These are phyloP conservation scores for Plantago elongata DNA, from an alignment of 257 asterid species.

Conservation along the genomic window DNA sequence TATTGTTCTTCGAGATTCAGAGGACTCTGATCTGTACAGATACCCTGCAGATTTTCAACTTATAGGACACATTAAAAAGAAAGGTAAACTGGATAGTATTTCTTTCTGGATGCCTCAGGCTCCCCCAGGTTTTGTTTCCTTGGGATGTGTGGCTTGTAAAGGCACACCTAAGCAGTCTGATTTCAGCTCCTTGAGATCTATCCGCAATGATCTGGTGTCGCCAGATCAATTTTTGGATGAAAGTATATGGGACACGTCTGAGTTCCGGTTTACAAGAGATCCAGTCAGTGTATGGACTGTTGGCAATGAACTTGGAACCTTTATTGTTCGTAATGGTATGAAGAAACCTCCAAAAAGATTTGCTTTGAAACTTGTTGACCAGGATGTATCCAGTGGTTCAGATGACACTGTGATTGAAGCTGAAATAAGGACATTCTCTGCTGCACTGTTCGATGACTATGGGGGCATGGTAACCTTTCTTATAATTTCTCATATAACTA, in stretches of 20 bases:
- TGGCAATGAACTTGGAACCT: conserved; percentile 74
- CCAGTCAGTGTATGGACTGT: conserved; percentile 80
- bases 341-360: conserved; percentile 89
- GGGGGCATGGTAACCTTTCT: conserved; percentile 73
- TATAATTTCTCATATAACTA: conserved; percentile 8
- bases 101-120: conserved; percentile 99
- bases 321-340: conserved; percentile 69
- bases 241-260: conserved; percentile 93
- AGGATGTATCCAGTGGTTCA: conserved; percentile 52
- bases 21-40: conserved; percentile 56
- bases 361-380: conserved; percentile 76
- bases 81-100: conserved; percentile 50
- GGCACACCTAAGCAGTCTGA: conserved; percentile 79
- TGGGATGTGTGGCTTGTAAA: conserved; percentile 85
- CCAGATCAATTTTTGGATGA: conserved; percentile 72
- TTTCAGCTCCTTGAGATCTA: conserved; percentile 72
- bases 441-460: conserved; percentile 91
- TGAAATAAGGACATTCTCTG: conserved; percentile 83
- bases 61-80: conserved; percentile 71
- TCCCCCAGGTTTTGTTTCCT: conserved; percentile 85
- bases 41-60: conserved; percentile 74
- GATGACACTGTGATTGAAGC: conserved; percentile 70
- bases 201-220: conserved; percentile 78
- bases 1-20: conserved; percentile 70
- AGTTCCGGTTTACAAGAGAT: conserved; percentile 48